phyloP scores from a whole-genome alignment of 441 rosid genomes.

The Daphne laureola region DNA sequence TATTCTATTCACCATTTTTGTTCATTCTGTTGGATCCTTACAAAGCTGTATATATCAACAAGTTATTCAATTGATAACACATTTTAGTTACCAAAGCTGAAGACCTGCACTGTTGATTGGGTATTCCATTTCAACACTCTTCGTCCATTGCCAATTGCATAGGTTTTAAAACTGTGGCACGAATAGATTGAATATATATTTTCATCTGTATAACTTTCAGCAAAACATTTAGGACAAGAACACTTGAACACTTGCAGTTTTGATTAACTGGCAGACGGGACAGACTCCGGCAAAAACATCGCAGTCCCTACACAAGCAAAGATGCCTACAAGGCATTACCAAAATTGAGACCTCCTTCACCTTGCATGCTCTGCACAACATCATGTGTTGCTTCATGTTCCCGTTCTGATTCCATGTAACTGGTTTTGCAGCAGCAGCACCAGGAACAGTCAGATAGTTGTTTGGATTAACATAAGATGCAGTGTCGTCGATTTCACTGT shows the following conservation, averaged over 20 bases:
- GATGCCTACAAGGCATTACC: constrained; percentile 78
- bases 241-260: constrained; percentile 51
- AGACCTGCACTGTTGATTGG: no score
- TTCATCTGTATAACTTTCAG: constrained; percentile 17
- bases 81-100: no score
- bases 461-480: constrained; percentile 46
- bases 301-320: constrained; percentile 77
- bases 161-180: background rate
- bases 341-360: constrained; percentile 51
- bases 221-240: constrained; percentile 34
- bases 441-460: constrained; percentile 28
- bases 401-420: constrained; percentile 17
- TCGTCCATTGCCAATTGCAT: constrained; percentile 13
- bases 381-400: constrained; percentile 27
- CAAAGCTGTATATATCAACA: no score
- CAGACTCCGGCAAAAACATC: constrained; percentile 43
- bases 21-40: no score
- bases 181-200: constrained; percentile 8
- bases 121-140: constrained; percentile 15
- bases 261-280: constrained; percentile 73
- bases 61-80: no score
- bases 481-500: constrained; percentile 67
- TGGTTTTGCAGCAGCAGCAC: constrained; percentile 19
- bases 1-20: no score
- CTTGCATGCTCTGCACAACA: constrained; percentile 63